phyloP scores from a whole-genome alignment of 805 yeast species.

The Jamesozyma spencerorum region DNA sequence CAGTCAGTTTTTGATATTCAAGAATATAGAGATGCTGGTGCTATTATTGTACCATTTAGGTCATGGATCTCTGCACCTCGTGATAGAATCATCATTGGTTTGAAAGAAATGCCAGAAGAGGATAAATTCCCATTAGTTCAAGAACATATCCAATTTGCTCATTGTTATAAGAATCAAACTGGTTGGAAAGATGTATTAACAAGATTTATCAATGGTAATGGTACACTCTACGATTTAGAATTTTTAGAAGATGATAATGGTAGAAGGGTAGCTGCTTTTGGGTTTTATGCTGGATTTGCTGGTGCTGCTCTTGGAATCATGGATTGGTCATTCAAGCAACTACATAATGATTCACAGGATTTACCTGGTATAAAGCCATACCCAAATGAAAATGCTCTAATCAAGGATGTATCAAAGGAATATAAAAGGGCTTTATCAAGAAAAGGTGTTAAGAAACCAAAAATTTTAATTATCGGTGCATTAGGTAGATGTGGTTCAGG shows the following conservation, averaged over 20 bases:
- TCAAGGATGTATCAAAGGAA: slow-evolving; percentile 58
- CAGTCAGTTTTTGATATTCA: slow-evolving; percentile 70
- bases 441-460: slow-evolving; percentile 61
- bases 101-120: slow-evolving; percentile 90
- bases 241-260: slow-evolving; percentile 90
- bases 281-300: slow-evolving; percentile 99
- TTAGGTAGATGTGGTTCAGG: slow-evolving; percentile 98
- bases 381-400: slow-evolving; percentile 65
- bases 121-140: slow-evolving; percentile 85
- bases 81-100: slow-evolving; percentile 83
- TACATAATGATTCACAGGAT: slow-evolving; percentile 55
- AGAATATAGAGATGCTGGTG: slow-evolving; percentile 78
- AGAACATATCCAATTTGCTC: slow-evolving; percentile 97
- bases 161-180: slow-evolving; percentile 93
- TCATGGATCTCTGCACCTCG: slow-evolving; percentile 90
- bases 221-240: slow-evolving; percentile 86
- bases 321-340: slow-evolving; percentile 90
- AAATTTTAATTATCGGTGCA: slow-evolving; percentile 87
- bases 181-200: slow-evolving; percentile 91
- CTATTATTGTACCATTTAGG: slow-evolving; percentile 81
- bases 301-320: slow-evolving; percentile 95
- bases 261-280: slow-evolving; percentile 98
- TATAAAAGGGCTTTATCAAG: slow-evolving; percentile 45
- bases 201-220: slow-evolving; percentile 88
- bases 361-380: slow-evolving; percentile 77